These are phyloP conservation scores for Colletotrichum sp. DNA, from an alignment of 2,329 filamentous ascomycete genomes.

Conservation along the genomic window DNA sequence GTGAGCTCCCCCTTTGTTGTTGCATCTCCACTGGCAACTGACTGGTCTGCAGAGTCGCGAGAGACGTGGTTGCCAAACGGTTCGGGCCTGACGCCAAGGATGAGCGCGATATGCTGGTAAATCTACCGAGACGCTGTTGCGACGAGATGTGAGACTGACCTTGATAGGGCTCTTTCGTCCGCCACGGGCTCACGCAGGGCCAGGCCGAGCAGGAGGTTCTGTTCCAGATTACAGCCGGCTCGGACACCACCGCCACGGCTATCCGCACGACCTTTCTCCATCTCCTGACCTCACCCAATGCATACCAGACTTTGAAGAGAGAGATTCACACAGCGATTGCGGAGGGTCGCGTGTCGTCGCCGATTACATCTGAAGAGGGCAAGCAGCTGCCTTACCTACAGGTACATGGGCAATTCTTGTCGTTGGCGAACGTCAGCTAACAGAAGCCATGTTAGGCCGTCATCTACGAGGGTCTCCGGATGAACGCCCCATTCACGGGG, in stretches of 20 bases:
- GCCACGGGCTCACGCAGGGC: conserved; percentile 35
- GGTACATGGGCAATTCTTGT: conserved; percentile 33
- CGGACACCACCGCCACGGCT: conserved; percentile 58
- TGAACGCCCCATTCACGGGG: conserved; percentile 38
- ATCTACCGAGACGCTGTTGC: rapidly evolving
- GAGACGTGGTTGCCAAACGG: conserved; percentile 32
- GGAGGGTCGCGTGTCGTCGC: conserved; percentile 27
- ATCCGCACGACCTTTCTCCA: conserved; percentile 55
- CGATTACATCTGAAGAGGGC: conserved; percentile 30
- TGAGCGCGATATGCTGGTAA: conserved; percentile 38
- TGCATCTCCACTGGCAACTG: background rate
- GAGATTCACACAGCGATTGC: conserved; percentile 50
- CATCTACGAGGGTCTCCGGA: conserved; percentile 43
- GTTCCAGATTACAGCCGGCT: conserved; percentile 34
- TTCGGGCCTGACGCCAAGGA: conserved; percentile 30
- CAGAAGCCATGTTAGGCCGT: conserved; percentile 46
- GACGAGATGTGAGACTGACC: background rate
- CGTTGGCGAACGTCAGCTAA: background rate
- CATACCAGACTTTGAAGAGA: conserved; percentile 45
- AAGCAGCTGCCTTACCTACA: conserved; percentile 42
- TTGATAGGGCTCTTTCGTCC: conserved; percentile 41
- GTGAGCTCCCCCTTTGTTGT: conserved; percentile 23
- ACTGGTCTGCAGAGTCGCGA: conserved; percentile 32
- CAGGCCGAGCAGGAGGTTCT: conserved; percentile 35
- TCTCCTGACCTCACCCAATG: conserved; percentile 49